Evolutionary conservation across 1,139 yeast genomes (phyloP), one percentile per base, ranked within the genome.

Genomic region (Protomyces inundatus): DNA sequence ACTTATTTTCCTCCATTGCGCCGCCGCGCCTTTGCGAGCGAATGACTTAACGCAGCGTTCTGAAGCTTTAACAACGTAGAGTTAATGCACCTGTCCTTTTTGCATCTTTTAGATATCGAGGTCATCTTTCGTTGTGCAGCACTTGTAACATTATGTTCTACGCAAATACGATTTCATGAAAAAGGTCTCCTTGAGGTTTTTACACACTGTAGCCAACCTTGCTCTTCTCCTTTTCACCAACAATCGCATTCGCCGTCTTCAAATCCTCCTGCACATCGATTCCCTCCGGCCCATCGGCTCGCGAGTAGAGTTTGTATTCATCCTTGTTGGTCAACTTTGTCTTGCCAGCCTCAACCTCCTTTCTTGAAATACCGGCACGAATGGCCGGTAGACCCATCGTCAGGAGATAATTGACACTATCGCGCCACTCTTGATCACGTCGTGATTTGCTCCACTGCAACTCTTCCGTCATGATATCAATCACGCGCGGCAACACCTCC

Each of bases 401-500:
- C 67, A 69, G 69, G 58, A 78, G 72, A 71, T 73, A 78, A 67
- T 73, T 71, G 62, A 77, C 72, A 14, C 77, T 70, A 55, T 70
- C 72, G 30, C 68, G 67, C 72, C 72, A 75, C 69, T 88, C 88
- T 70, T 78, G 76, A 60, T 80, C 58, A 74, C 87, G 82, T 68
- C 85, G 83, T 52, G 77, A 80, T 40, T 79, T 77, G 70, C 82
- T 82, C 98, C 98, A 91, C 56, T 82, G 77, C 67, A 88, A 81
- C 74, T 88, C 95, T 64, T 82, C 78, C 70, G 85, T 89, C 95
- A 91, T 88, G 68, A 90, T 81, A 70, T 87, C 88, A 65, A 89
- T 90, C 55, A 91, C 96, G 67, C 87, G 87, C 67, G 90, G 96
- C 64, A 91, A 85, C 10, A 95, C 89, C 66, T 78, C 81, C 69